phyloP scores from a whole-genome alignment of 805 yeast species.

The Clavispora phyllophila region DNA sequence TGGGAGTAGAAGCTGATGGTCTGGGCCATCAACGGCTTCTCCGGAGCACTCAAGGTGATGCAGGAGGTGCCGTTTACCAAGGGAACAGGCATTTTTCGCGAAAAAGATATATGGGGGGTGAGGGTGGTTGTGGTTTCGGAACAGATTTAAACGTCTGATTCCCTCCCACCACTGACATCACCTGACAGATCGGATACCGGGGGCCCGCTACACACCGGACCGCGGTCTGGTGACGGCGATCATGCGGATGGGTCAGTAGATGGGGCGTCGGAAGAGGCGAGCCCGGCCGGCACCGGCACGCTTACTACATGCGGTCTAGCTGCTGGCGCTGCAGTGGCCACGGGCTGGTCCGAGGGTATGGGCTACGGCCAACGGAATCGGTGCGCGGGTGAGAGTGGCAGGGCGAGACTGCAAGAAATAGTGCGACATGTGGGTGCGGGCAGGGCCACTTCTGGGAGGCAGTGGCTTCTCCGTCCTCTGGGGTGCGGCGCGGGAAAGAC shows the following conservation, averaged over 20 bases:
- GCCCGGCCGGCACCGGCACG: too few relatives aligned
- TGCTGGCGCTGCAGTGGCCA: too few relatives aligned
- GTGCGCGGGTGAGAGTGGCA: too few relatives aligned
- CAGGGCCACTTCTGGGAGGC: too few relatives aligned
- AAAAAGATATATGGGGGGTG: background rate
- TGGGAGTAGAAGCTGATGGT: slow-evolving; percentile 56
- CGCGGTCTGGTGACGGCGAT: slow-evolving; percentile 1
- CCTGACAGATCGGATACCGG: slow-evolving; percentile 10
- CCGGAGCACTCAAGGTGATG: slow-evolving; percentile 50
- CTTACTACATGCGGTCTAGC: too few relatives aligned
- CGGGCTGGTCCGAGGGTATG: too few relatives aligned
- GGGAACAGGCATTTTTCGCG: slow-evolving; percentile 21
- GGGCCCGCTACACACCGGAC: slow-evolving; percentile 1
- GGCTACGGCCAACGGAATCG: too few relatives aligned
- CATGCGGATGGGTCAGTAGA: slow-evolving; percentile 1
- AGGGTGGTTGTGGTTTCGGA: background rate
- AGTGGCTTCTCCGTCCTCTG: too few relatives aligned
- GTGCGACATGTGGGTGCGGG: too few relatives aligned
- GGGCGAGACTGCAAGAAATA: too few relatives aligned
- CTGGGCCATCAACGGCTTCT: slow-evolving; percentile 34
- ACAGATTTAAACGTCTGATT: background rate
- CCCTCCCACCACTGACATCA: slow-evolving; percentile 9
- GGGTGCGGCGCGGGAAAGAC: too few relatives aligned
- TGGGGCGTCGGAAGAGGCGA: background rate
- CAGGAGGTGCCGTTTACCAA: slow-evolving; percentile 55